A percentile compares a stretch with the other conserved stretches of the same genome.
These are phyloP conservation scores for Nicotiana tomentosiformis DNA, from an alignment of 257 asterid species.

Conservation along the genomic window DNA sequence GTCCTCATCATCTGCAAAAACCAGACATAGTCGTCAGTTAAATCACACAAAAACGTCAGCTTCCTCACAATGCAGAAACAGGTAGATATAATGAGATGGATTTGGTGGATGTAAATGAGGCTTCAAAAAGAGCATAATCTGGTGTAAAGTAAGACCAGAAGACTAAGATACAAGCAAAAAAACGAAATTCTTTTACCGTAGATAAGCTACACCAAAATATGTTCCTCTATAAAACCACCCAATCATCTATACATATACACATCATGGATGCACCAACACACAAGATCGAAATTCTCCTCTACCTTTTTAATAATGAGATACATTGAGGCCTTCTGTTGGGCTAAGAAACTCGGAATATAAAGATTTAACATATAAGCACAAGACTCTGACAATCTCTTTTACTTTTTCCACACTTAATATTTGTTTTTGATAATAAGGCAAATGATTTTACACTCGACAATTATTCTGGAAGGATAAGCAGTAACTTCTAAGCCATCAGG, in stretches of 20 bases:
- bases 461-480: background rate
- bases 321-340: background rate
- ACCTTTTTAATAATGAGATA: background rate
- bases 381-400: background rate
- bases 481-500: constrained; percentile 1
- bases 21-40: constrained; percentile 7
- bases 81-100: constrained; percentile 4
- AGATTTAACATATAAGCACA: background rate
- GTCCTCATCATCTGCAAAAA: constrained; percentile 81
- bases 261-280: background rate
- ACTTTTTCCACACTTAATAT: background rate
- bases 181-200: background rate
- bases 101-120: background rate
- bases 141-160: background rate
- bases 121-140: background rate
- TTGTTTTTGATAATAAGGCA: background rate
- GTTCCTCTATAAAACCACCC: too few species aligned
- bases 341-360: background rate
- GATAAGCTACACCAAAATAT: background rate
- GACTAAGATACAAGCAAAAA: background rate
- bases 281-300: background rate
- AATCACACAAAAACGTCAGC: background rate
- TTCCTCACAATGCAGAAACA: background rate
- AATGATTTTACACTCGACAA: background rate
- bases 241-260: background rate